A percentile compares a stretch with the other conserved stretches of the same genome.
These are phyloP conservation scores for Psilocybe cyanescens DNA, from an alignment of 768 basidiomycete genomes.

Conservation along the genomic window DNA sequence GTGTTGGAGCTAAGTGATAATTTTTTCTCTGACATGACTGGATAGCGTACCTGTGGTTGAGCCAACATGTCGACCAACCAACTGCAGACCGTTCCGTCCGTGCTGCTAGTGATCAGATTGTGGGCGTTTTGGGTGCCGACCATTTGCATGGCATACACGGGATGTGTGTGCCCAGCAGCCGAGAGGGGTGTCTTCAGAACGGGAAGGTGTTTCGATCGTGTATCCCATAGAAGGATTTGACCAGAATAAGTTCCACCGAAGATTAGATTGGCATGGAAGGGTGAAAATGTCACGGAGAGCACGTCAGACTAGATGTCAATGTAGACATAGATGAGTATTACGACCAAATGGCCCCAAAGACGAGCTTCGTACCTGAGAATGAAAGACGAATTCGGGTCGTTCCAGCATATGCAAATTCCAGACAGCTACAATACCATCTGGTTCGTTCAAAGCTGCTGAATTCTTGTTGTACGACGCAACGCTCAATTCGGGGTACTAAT, in stretches of 20 bases:
- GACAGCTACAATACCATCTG: conserved; percentile 95
- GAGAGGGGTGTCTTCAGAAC: conserved; percentile 97
- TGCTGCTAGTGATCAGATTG: conserved; percentile 95
- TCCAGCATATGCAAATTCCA: conserved; percentile 98
- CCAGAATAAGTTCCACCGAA: conserved; percentile 99
- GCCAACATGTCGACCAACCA: conserved; percentile 99
- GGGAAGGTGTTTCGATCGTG: conserved; percentile 93
- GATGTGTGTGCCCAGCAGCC: conserved; percentile 96
- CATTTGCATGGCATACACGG: conserved; percentile 98
- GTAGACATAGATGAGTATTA: not conserved
- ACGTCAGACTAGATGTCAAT: conserved; percentile 82
- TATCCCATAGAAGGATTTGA: conserved; percentile 98
- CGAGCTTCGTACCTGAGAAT: conserved; percentile 86
- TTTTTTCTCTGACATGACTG: conserved; percentile 48
- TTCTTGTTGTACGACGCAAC: conserved; percentile 99
- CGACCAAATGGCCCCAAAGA: conserved; percentile 56
- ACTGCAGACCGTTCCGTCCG: conserved; percentile 95
- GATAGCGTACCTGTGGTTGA: conserved; percentile 80
- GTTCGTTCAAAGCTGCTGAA: conserved; percentile 89
- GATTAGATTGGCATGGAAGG: conserved; percentile 95
- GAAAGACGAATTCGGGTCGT: conserved; percentile 97
- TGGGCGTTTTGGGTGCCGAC: conserved; percentile 99
- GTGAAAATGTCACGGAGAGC: conserved; percentile 94
- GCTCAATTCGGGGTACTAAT: conserved; percentile 91
- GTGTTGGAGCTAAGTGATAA: no score